Conservation (phyloP, 2,329 filamentous ascomycete species). For the Ramichloridium luteum region DNA sequence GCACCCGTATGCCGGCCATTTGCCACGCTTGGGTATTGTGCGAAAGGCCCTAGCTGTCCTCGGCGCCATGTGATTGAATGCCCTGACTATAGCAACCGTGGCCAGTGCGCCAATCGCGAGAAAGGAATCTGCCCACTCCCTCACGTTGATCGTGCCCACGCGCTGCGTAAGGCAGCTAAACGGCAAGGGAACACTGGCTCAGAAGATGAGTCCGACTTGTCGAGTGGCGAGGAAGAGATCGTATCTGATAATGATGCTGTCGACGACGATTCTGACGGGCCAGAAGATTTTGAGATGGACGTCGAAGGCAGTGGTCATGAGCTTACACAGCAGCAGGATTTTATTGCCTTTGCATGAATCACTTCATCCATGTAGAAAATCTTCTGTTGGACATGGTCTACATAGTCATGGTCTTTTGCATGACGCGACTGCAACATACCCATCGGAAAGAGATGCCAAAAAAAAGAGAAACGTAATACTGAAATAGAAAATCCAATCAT, state of each 20-base stretch:
- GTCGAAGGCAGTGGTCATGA: slow-evolving; percentile 32
- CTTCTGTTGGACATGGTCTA: too few species aligned
- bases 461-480: too few species aligned
- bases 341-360: slow-evolving; percentile 32
- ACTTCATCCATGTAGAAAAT: too few species aligned
- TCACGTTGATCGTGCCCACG: slow-evolving; percentile 79
- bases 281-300: slow-evolving; percentile 26
- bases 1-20: slow-evolving; percentile 76
- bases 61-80: slow-evolving; percentile 79
- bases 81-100: slow-evolving; percentile 87
- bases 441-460: too few species aligned
- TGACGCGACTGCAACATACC: too few species aligned
- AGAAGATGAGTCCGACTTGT: slow-evolving; percentile 45
- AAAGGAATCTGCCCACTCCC: slow-evolving; percentile 60
- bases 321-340: slow-evolving; percentile 42
- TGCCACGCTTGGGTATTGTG: slow-evolving; percentile 78
- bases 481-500: too few species aligned
- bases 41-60: slow-evolving; percentile 62
- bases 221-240: slow-evolving; percentile 61
- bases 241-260: slow-evolving; percentile 33
- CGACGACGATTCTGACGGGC: slow-evolving; percentile 52
- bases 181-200: slow-evolving; percentile 27
- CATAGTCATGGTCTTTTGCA: too few species aligned
- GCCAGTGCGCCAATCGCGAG: slow-evolving; percentile 59
- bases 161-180: slow-evolving; percentile 50